Evolutionary conservation across 768 basidiomycete species (phyloP), one percentile per base, ranked within the genome.

Genomic region (Tulasnella sp.): DNA sequence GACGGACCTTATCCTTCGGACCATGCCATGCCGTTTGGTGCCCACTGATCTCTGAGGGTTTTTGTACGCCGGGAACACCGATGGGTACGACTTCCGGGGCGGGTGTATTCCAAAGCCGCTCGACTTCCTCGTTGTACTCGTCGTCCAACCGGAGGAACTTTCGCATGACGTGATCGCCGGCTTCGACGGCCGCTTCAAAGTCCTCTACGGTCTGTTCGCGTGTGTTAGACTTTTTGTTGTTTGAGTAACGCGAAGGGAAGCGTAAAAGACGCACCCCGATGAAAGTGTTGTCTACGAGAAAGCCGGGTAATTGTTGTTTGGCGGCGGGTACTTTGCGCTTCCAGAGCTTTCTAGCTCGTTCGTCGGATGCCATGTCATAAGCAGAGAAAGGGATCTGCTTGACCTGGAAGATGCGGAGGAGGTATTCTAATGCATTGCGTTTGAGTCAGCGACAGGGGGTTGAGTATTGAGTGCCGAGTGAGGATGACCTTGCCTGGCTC

Each of bases 361-460:
- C 89, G 77, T 94, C 91, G 4, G 90, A 91, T 35, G 92, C 92
- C 42, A 94, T 84, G 80, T 94, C 92, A 77, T 92, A 94, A 11
- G 90, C 89, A 0, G 82, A 88, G 80, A 89, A 94, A 7, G 87
- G 84, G 67, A 94, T 90, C 82, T 90, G 93, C 86, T 92, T 91
- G 78, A 89, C 87, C 79, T 94, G 92, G 68, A 94, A 82, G 69
- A 89, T 90, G 66, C 92, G 87, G 70, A 94, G 79, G 52, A 94
- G 81, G 77, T 92, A 93, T 77, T 94, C 92, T 93, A 79, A 40
- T 36, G 11, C 37, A 39, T 26, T 36, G 36, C 39, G n/a, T 32
- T 37, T 29, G 70, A 63, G 36, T 34, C 40, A 71, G 64, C 12
- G 44, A 73, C n/a, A 44, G 26, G 17, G 5, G 47, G 29, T 11